Conservation (phyloP, 495 filamentous ascomycete genomes). For the Hypoxylon intermedium region DNA sequence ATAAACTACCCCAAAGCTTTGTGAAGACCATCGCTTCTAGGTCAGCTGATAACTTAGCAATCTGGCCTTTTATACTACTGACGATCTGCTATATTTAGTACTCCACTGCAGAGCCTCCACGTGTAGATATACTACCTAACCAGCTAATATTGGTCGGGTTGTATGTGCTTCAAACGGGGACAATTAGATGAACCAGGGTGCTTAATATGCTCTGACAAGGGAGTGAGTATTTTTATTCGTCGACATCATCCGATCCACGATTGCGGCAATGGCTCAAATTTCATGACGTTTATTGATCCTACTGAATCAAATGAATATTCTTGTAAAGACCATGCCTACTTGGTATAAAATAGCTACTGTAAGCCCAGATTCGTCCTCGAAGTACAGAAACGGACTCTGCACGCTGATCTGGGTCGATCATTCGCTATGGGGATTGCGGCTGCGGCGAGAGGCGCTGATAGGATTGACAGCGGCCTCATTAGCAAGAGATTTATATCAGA, state of each 20-base stretch:
- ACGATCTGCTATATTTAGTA: too few species aligned
- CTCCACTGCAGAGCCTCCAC: too few species aligned
- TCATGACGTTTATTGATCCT: neutral
- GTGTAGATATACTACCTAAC: too few species aligned
- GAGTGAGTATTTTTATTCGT: neutral
- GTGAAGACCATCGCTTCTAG: too few species aligned
- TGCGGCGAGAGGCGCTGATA: slow-evolving; percentile 71
- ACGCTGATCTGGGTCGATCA: slow-evolving; percentile 45
- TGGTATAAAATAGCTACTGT: slow-evolving; percentile 42
- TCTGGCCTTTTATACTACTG: too few species aligned
- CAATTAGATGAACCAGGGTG: too few species aligned
- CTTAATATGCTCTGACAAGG: neutral
- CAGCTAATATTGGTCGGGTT: too few species aligned
- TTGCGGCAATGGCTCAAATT: neutral
- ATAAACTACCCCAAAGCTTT: too few species aligned
- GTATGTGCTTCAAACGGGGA: too few species aligned
- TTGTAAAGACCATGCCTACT: neutral
- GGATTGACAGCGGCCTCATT: slow-evolving; percentile 66
- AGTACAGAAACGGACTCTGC: slow-evolving; percentile 56
- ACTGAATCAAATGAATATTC: too few species aligned
- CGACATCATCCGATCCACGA: neutral
- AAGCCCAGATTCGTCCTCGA: slow-evolving; percentile 65
- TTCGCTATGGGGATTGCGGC: slow-evolving; percentile 70
- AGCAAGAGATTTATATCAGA: slow-evolving; percentile 61
- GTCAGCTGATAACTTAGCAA: too few species aligned